Base-by-base conservation (phyloP, 768 basidiomycete species). In the Collybia sordida region DNA sequence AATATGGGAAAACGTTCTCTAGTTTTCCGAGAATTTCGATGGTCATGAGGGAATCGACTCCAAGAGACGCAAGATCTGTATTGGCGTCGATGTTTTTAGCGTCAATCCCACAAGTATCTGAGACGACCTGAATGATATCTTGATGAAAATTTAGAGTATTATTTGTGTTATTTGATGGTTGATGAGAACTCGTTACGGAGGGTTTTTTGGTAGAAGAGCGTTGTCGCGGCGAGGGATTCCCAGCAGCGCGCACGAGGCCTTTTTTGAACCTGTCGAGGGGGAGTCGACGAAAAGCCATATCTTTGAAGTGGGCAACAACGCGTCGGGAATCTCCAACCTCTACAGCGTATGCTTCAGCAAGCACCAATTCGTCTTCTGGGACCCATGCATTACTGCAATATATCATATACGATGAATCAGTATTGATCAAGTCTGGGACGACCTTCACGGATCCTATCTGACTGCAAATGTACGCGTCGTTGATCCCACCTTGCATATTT, bases 381-480 rank as follows among this genome's bases (percentile, higher is more conserved):
- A 76, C 56, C 70, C 72, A 72, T 6, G 65, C 60, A 36, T 70
- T 75, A 49, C 59, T 75, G 62, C 79, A 82, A 57, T 82, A 82
- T 24, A 88, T 61, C 0, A 70, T 72, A 53, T 80, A 87, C 1
- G 68, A 50, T 4, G 64, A 66, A 6, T 69, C 60, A 21, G 70
- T 62, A 53, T 76, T 71, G 34, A 83, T 51, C 1, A 69, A 54
- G 15, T 70, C 60, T 2, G 78, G 69, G 1, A 86, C 57, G 4
- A 81, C 58, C 48, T 74, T 73, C 36, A 85, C 67, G 4, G 70
- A 59, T 14, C 72, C 78, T 24, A 87, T 70, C 19, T 76, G 72
- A 23, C 67, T 76, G 70, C 88, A 90, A 47, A 90, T 84, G 60
- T 79, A 85, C 1, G 76, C 83, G 46, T 86, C 78, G 22, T 78